Evolutionary conservation across 2,329 filamentous ascomycete species (phyloP), one percentile per base, ranked within the genome.

Genomic region (Ciborinia camelliae): DNA sequence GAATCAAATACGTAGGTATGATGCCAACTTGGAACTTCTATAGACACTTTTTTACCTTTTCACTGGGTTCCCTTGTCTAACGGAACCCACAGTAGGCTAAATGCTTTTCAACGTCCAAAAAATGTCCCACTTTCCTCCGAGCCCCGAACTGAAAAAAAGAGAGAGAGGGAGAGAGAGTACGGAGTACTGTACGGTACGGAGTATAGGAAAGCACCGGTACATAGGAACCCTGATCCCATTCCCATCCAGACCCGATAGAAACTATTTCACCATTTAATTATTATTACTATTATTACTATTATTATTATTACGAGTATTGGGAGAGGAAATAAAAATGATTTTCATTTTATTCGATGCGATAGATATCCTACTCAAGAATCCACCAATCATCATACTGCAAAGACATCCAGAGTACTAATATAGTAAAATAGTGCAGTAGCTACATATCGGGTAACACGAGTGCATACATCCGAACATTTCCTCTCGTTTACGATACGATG

Each of bases 391-490:
- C 28, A 35, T 58, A 28, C 41, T 47, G 32, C 39, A 45, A n/a
- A 45, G 35, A 18, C 8, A 58, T 41, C 47, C 28, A 18, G 15
- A 43, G n/a, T 45, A 23, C 30, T 26, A 20, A 47, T 59, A n/a
- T n/a, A n/a, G n/a, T n/a, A n/a, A n/a, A n/a, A n/a, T n/a, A n/a
- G n/a, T n/a, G n/a, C n/a, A n/a, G n/a, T n/a, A 37, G 28, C 41
- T 59, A 59, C 30, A 59, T 59, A n/a, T 63, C 62, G 62, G 41
- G 62, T 59, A 59, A 63, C 62, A 58, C 52, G 9, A 50, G 43
- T 59, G 43, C 53, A 50, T 59, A 43, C 53, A 50, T 58, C 62
- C 62, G 62, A 50, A 30, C 20, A 14, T 14, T 28, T 23, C 48
- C 15, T 41, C 9, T 41, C 53, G 23, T 41, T 55, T 37, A 39